A percentile compares a stretch with the other conserved stretches of the same genome.
Evolutionary conservation across 2,329 filamentous ascomycete species (phyloP).

Genomic region (Talaromyces verruculosus): DNA sequence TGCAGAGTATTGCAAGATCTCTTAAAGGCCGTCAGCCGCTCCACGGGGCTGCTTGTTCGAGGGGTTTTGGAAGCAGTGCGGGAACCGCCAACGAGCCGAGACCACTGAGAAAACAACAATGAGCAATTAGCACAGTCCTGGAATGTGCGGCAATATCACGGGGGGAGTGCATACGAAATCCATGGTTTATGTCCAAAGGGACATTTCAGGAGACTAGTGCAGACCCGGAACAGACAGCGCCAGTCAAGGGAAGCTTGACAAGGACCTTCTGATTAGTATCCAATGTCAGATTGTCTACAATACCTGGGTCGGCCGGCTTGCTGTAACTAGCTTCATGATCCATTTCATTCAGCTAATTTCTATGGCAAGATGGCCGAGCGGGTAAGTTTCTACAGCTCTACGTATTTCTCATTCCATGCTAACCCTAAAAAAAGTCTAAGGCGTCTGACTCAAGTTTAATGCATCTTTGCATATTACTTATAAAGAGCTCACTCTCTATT

Average conservation of each 20-base stretch:
- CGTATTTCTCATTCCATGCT: too few species aligned
- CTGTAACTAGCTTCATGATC: too few species aligned
- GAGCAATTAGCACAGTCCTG: background rate
- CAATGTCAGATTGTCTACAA: background rate
- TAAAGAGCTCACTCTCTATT: background rate
- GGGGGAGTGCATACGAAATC: background rate
- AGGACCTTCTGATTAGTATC: background rate
- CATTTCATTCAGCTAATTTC: too few species aligned
- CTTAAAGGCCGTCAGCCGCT: conserved; percentile 62
- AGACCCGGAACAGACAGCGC: background rate
- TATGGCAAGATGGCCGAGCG: background rate
- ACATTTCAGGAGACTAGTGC: background rate
- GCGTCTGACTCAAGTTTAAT: background rate
- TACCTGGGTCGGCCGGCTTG: too few species aligned
- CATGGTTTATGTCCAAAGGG: background rate
- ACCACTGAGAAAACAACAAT: conserved; percentile 48
- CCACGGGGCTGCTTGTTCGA: conserved; percentile 55
- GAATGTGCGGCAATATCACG: background rate
- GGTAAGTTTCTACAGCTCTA: too few species aligned
- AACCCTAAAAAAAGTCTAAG: background rate
- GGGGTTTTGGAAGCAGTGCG: conserved; percentile 51
- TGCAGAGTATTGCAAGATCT: conserved; percentile 54
- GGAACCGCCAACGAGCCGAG: conserved; percentile 61
- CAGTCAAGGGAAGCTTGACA: background rate
- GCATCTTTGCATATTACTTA: background rate